Conservation (phyloP, 805 yeast genomes). For the Kodamaea sagamina region DNA sequence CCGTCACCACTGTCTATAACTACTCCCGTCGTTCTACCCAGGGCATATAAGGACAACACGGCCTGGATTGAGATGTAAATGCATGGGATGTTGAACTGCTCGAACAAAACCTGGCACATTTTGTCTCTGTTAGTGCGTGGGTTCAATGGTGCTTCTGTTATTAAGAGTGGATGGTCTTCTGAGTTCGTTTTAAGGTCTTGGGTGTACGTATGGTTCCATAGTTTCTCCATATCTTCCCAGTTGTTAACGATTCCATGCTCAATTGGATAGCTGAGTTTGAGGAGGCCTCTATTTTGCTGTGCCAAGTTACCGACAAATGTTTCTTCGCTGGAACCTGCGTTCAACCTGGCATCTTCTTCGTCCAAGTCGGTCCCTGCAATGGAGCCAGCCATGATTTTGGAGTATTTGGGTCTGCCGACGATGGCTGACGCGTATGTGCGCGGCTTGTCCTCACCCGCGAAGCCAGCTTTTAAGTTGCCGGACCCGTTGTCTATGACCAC, state of each 20-base stretch:
- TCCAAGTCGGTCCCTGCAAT: slow-evolving; percentile 18
- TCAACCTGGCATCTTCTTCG: slow-evolving; percentile 17
- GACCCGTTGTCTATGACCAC: slow-evolving; percentile 65
- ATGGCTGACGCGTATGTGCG: slow-evolving; percentile 60
- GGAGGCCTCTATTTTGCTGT: slow-evolving; percentile 74
- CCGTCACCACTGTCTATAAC: slow-evolving; percentile 95
- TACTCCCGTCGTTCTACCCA: slow-evolving; percentile 88
- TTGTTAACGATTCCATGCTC: slow-evolving; percentile 75
- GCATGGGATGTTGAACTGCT: slow-evolving; percentile 75
- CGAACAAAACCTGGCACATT: slow-evolving; percentile 68
- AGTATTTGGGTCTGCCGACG: slow-evolving; percentile 82
- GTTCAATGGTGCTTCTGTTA: slow-evolving; percentile 89
- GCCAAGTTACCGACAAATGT: slow-evolving; percentile 76
- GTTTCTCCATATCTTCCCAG: slow-evolving; percentile 84
- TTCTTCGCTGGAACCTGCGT: slow-evolving; percentile 44
- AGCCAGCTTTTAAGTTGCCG: slow-evolving; percentile 82
- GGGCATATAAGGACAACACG: slow-evolving; percentile 79
- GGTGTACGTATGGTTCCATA: slow-evolving; percentile 72
- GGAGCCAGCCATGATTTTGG: slow-evolving; percentile 70
- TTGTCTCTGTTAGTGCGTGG: slow-evolving; percentile 61
- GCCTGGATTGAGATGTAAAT: slow-evolving; percentile 74
- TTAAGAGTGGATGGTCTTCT: slow-evolving; percentile 83
- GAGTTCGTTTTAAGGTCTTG: slow-evolving; percentile 57
- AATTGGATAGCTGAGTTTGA: slow-evolving; percentile 70
- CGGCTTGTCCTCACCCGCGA: slow-evolving; percentile 90